These are phyloP conservation scores for Gigaspora rosea DNA, from an alignment of 192 early-diverging fungal genomes.

Conservation along the genomic window DNA sequence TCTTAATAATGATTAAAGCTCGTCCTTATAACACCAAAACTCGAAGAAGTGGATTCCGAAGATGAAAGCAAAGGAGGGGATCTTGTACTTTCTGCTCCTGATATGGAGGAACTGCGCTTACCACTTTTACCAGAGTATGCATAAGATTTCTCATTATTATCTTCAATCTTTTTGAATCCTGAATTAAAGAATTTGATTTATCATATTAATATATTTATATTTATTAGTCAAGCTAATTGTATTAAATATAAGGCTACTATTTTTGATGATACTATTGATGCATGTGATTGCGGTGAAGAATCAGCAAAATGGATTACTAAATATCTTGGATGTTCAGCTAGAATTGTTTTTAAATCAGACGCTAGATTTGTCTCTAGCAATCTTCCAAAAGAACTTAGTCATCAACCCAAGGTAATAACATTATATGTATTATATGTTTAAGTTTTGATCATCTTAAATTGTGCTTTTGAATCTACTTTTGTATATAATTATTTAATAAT, in stretches of 20 bases:
- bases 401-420: constrained; percentile 32
- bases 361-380: constrained; percentile 48
- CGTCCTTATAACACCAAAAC: not conserved
- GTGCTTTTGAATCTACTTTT: not conserved
- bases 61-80: not conserved
- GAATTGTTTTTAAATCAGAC: constrained; percentile 56
- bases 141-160: not conserved
- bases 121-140: constrained; percentile 23
- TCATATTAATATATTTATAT: not conserved
- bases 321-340: constrained; percentile 44
- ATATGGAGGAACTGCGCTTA: constrained; percentile 6
- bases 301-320: constrained; percentile 59
- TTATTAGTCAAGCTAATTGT: constrained; percentile 32
- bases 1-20: not conserved
- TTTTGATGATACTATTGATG: constrained; percentile 46
- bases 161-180: not conserved
- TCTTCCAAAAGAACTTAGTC: constrained; percentile 41
- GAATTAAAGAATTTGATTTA: not conserved
- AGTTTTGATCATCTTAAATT: not conserved
- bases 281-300: constrained; percentile 65
- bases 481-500: not conserved
- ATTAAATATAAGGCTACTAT: constrained; percentile 37
- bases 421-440: not conserved
- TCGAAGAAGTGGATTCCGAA: not conserved
- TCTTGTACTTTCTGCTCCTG: not conserved